Evolutionary conservation across 139 green algal species (phyloP).

Genomic region (Chlorella sp.): DNA sequence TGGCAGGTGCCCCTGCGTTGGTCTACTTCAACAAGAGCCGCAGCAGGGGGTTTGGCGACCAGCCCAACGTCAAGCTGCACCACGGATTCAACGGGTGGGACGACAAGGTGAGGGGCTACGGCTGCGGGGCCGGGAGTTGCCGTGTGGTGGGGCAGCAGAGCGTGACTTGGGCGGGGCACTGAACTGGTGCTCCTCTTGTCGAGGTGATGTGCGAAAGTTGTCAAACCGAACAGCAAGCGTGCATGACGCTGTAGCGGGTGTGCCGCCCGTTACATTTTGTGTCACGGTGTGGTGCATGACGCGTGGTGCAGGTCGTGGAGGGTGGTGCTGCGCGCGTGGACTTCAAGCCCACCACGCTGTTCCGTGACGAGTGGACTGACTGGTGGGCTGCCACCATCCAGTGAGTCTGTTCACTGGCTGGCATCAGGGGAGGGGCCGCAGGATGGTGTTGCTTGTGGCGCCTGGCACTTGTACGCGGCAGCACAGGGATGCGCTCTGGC

Average conservation of each 20-base stretch:
- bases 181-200: no score
- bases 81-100: constrained; percentile 26
- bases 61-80: constrained; percentile 15
- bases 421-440: constrained; percentile 42
- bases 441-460: constrained; percentile 31
- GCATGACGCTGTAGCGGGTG: no score
- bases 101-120: not conserved
- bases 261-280: no score
- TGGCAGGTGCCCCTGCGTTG: constrained; percentile 16
- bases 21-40: constrained; percentile 29
- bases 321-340: not conserved
- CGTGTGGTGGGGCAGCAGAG: no score
- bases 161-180: no score
- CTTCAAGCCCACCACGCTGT: not conserved
- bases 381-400: not conserved
- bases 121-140: no score
- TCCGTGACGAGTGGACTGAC: not conserved
- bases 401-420: constrained; percentile 25
- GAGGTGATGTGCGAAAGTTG: no score
- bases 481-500: not conserved
- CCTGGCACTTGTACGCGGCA: not conserved
- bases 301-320: not conserved
- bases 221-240: no score
- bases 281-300: no score
- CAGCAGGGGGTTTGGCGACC: constrained; percentile 1